These are phyloP conservation scores for Naganishia liquefaciens DNA, from an alignment of 1,284 basidiomycete genomes.

Conservation along the genomic window DNA sequence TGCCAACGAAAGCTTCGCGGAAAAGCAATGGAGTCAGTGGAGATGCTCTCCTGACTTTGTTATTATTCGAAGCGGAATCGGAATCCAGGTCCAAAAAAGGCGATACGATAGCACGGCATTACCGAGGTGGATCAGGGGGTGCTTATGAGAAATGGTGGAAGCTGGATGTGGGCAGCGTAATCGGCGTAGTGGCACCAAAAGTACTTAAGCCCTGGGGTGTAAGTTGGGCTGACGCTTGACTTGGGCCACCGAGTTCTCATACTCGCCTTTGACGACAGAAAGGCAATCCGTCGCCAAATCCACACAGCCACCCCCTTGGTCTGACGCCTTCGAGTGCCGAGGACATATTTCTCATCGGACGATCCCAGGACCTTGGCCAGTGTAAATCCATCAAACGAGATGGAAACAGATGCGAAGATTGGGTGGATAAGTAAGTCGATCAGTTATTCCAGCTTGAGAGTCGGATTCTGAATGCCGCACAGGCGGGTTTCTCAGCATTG, in stretches of 20 bases:
- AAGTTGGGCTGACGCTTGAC: constrained; percentile 37
- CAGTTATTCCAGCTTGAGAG: background rate
- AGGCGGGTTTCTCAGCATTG: constrained; percentile 67
- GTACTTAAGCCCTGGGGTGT: constrained; percentile 83
- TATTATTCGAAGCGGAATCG: constrained; percentile 85
- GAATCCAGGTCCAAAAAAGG: constrained; percentile 47
- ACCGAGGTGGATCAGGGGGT: constrained; percentile 83
- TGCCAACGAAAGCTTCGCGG: constrained; percentile 57
- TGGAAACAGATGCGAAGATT: constrained; percentile 75
- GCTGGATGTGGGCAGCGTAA: constrained; percentile 80
- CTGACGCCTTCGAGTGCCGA: constrained; percentile 79
- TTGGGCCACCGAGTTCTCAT: background rate
- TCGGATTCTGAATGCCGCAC: background rate
- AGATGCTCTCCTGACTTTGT: constrained; percentile 75
- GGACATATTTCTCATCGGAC: constrained; percentile 80
- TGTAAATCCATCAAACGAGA: constrained; percentile 76
- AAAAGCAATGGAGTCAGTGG: constrained; percentile 61
- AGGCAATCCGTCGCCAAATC: constrained; percentile 60
- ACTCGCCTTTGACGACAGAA: background rate
- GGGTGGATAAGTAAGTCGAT: constrained; percentile 76
- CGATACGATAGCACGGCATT: constrained; percentile 60
- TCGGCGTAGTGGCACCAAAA: constrained; percentile 84
- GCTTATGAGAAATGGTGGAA: constrained; percentile 83
- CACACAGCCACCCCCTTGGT: constrained; percentile 76
- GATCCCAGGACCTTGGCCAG: constrained; percentile 78